Base-by-base conservation (phyloP, 345 rosid species). In the Ceriops tagal region DNA sequence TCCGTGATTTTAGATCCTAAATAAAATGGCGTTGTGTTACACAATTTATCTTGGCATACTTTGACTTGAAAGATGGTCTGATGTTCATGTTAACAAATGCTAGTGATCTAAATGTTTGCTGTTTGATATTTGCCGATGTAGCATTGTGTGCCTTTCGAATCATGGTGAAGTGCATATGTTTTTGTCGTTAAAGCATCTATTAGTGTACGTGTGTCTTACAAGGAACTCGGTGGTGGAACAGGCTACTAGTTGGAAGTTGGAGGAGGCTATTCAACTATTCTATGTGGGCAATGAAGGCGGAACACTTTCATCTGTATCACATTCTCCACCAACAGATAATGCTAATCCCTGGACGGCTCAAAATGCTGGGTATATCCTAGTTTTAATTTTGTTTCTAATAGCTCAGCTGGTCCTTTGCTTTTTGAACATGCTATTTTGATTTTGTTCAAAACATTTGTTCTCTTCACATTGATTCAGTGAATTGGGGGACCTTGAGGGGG, bases 171-270 rank as follows among this genome's bases (percentile, higher is more conserved):
- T 28, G 32, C 37, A 16, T 46, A 1, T 13, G 18, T 43, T 43
- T 3, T 43, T 15, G 15, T 13, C 15, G 58, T 77, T 24, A 13
- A 28, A 37, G 35, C 24, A 47, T n/a, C 22, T 19, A 28, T 49
- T 60, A 56, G 64, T 20, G 24, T 47, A 0, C 39, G 26, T 58
- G 35, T 58, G 27, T 69, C 58, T 47, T 30, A 10, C 22, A 49
- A 58, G 34, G 10, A 58, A 64, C n/a, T 28, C 61, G 68, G 13
- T 60, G 66, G 53, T 63, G 64, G 31, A 80, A 72, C 73, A 96
- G 99, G 96, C 97, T 8, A 96, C 99, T 21, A 83, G 89, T 79
- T 96, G 99, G 99, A 89, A 89, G 67, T 92, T 96, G 74, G 98
- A 96, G 49, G 98, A 92, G 65, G 99, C 99, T 59, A 39, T 96